These are phyloP conservation scores for Amanita polypyramis DNA, from an alignment of 768 basidiomycete species.

Conservation along the genomic window DNA sequence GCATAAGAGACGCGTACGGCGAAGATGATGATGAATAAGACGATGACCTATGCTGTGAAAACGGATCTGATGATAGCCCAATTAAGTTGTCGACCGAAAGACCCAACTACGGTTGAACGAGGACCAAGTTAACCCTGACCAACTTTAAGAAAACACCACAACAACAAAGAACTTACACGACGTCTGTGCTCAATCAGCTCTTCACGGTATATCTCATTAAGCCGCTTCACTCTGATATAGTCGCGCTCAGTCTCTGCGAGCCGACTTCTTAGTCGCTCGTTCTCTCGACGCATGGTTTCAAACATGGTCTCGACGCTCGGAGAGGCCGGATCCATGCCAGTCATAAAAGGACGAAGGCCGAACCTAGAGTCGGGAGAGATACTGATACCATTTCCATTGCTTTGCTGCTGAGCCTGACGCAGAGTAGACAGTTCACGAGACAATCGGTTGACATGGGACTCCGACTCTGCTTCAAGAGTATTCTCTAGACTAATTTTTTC, in stretches of 20 bases:
- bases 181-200: conserved; percentile 72
- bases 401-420: conserved; percentile 40
- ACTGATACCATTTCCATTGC: conserved; percentile 16
- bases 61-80: conserved; percentile 57
- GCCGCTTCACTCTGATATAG: conserved; percentile 58
- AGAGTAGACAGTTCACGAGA: conserved; percentile 60
- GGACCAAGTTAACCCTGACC: conserved; percentile 8
- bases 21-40: conserved; percentile 30
- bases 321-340: conserved; percentile 19
- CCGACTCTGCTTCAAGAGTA: conserved; percentile 75
- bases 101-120: conserved; percentile 40
- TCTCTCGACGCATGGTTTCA: conserved; percentile 69
- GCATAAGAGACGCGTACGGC: conserved; percentile 34
- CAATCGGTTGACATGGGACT: conserved; percentile 71
- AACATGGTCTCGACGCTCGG: conserved; percentile 51
- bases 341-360: conserved; percentile 20
- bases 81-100: conserved; percentile 71
- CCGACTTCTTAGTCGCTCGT: conserved; percentile 58
- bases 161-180: conserved; percentile 44
- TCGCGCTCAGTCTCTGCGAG: conserved; percentile 70
- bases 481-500: conserved; percentile 83
- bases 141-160: background rate
- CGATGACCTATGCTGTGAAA: conserved; percentile 51
- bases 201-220: conserved; percentile 80
- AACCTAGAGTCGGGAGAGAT: conserved; percentile 24